A percentile compares a stretch with the other conserved stretches of the same genome.
Evolutionary conservation across 228 moss, liverwort and hornwort species (phyloP).

Genomic region (Sphagnum fallax): DNA sequence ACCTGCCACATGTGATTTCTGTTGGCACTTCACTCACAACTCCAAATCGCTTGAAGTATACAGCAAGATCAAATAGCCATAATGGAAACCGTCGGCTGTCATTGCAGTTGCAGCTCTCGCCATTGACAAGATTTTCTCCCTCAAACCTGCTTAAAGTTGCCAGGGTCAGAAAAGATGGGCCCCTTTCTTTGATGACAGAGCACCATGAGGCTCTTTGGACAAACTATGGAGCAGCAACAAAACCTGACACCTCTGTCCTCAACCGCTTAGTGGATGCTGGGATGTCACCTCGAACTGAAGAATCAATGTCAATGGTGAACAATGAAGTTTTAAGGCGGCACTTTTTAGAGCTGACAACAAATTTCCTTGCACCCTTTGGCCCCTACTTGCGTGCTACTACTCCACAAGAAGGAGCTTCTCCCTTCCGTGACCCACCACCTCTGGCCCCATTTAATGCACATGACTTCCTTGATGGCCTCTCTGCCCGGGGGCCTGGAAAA

Average conservation of each 20-base stretch:
- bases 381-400: conserved; percentile 89
- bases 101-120: conserved; percentile 72
- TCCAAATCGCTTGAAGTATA: conserved; percentile 51
- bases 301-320: conserved; percentile 95
- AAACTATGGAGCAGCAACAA: conserved; percentile 74
- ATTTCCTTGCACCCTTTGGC: conserved; percentile 93
- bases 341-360: conserved; percentile 88
- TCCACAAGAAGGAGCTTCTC: conserved; percentile 88
- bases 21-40: conserved; percentile 59
- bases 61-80: conserved; percentile 31
- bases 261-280: conserved; percentile 92
- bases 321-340: conserved; percentile 93
- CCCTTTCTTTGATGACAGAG: conserved; percentile 91
- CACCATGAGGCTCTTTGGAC: conserved; percentile 95
- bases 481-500: conserved; percentile 93
- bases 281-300: conserved; percentile 82
- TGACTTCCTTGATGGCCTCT: conserved; percentile 78
- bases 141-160: conserved; percentile 89
- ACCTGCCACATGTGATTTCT: conserved; percentile 86
- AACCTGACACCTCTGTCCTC: conserved; percentile 89
- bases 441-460: conserved; percentile 78
- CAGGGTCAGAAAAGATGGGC: conserved; percentile 87
- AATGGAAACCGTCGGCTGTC: conserved; percentile 56
- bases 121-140: conserved; percentile 91
- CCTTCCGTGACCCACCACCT: conserved; percentile 91